These are phyloP conservation scores for Ganoderma meredithae DNA, from an alignment of 1,284 basidiomycete species.

Conservation along the genomic window DNA sequence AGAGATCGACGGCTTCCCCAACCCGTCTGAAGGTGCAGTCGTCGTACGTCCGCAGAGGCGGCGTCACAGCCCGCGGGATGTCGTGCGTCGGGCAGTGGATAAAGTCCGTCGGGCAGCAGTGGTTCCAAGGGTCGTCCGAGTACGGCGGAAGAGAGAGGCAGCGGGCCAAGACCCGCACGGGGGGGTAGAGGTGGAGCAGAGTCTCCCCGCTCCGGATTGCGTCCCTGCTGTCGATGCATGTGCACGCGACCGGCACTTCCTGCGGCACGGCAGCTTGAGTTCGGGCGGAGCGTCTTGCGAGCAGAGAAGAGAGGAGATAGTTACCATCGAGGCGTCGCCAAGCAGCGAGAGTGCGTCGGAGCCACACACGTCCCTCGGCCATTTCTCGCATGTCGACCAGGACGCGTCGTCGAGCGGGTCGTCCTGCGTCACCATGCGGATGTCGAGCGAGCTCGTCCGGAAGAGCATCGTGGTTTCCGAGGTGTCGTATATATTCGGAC, in stretches of 20 bases:
- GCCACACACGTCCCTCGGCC: constrained; percentile 3
- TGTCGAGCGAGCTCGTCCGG: neutral
- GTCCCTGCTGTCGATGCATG: neutral
- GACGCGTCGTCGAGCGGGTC: neutral
- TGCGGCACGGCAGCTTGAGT: neutral
- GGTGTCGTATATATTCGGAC: neutral
- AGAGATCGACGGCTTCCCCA: constrained; percentile 33
- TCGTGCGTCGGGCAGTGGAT: constrained; percentile 27
- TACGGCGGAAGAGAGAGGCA: constrained; percentile 17
- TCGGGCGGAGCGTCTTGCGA: neutral
- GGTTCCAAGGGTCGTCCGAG: constrained; percentile 26
- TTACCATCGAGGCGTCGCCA: constrained; percentile 6
- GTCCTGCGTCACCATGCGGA: neutral
- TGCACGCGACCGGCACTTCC: constrained; percentile 6
- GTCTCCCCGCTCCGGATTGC: neutral
- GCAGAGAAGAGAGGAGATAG: neutral
- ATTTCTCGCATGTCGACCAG: constrained; percentile 7
- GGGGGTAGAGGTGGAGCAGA: neutral
- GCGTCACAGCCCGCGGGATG: constrained; percentile 32
- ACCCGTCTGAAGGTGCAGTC: constrained; percentile 28
- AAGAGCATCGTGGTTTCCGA: neutral
- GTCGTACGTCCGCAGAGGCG: constrained; percentile 31
- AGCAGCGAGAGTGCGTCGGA: neutral
- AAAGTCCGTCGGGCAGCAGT: constrained; percentile 32
- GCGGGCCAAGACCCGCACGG: neutral